These are phyloP conservation scores for Geotrichum citri-aurantii DNA, from an alignment of 1,139 yeast species.

Conservation along the genomic window DNA sequence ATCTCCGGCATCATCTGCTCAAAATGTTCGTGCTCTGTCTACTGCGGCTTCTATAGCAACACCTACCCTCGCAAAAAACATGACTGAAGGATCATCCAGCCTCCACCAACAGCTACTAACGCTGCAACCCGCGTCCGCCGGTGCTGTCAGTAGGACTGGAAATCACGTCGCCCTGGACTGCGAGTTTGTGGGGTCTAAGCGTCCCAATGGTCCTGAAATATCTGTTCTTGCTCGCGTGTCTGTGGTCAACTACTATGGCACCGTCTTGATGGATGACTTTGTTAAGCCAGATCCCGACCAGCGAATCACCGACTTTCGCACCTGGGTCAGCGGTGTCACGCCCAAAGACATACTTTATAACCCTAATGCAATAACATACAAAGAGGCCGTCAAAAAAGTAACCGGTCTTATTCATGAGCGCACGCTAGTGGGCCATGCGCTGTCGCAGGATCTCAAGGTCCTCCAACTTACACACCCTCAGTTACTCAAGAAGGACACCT, in stretches of 20 bases:
- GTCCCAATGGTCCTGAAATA: constrained; percentile 35
- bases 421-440: constrained; percentile 78
- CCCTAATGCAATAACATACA: constrained; percentile 51
- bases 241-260: constrained; percentile 76
- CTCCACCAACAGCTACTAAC: constrained; percentile 3
- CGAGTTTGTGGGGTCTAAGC: constrained; percentile 73
- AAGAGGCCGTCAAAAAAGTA: constrained; percentile 58
- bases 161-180: constrained; percentile 81
- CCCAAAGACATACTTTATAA: constrained; percentile 36
- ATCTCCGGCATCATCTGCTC: neutral
- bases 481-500: constrained; percentile 64
- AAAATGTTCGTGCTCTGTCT: neutral
- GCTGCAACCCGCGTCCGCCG: constrained; percentile 21
- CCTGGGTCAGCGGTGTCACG: constrained; percentile 87
- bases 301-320: constrained; percentile 82
- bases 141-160: constrained; percentile 39
- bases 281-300: constrained; percentile 59
- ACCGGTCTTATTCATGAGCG: constrained; percentile 40
- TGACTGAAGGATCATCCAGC: neutral
- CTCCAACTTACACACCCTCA: constrained; percentile 65
- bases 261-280: constrained; percentile 60
- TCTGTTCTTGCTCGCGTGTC: constrained; percentile 84
- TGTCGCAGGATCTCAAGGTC: constrained; percentile 69
- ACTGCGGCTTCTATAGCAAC: neutral
- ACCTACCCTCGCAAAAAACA: neutral